Evolutionary conservation across 2,329 filamentous ascomycete genomes (phyloP), one percentile per base, ranked within the genome.

Genomic region (Lecanicillium sp.): DNA sequence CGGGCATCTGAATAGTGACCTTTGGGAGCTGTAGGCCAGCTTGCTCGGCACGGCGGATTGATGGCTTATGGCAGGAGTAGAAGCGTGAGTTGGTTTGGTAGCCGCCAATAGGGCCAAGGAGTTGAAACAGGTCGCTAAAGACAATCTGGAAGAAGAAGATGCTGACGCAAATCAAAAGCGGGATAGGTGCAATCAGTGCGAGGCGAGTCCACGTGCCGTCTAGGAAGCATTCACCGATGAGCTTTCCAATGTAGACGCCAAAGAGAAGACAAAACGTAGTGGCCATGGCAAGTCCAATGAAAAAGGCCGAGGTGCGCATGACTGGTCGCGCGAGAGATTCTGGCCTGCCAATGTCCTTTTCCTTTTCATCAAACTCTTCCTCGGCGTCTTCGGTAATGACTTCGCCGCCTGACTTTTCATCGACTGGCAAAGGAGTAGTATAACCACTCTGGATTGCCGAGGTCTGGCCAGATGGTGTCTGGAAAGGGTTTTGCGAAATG

Each of bases 71-170:
- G 49, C 61, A 50, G 5, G 67, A 67, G 51, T 66, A 70, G 50
- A 58, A 64, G 9, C 62, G 55, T 6, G 67, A 65, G 51, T 71
- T 71, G 16, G 53, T 58, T 41, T 54, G 57, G 19, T 66, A 48
- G 22, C 59, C 59, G 20, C 61, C 64, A 35, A 70, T 63, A 3
- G 70, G 70, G 1, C 70, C 70, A n/a, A 72, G 50, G 9, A 72
- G 58, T 45, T 73, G 62, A 45, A 63, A 64, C 4, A 65, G 16
- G 32, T 58, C 54, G 38, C 52, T 53, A 41, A 64, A 51, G 42
- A 65, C 56, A 35, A 59, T 55, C 33, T 61, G 65, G 47, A 70
- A 71, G 49, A 72, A 60, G 62, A 70, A 57, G 50, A 56, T 35
- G 28, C 39, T 49, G 30, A 51, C 48, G 35, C 48, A 45, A 20